A percentile compares a stretch with the other conserved stretches of the same genome.
phyloP scores from a whole-genome alignment of 2,329 filamentous ascomycete species.

The Verticillium isaacii region DNA sequence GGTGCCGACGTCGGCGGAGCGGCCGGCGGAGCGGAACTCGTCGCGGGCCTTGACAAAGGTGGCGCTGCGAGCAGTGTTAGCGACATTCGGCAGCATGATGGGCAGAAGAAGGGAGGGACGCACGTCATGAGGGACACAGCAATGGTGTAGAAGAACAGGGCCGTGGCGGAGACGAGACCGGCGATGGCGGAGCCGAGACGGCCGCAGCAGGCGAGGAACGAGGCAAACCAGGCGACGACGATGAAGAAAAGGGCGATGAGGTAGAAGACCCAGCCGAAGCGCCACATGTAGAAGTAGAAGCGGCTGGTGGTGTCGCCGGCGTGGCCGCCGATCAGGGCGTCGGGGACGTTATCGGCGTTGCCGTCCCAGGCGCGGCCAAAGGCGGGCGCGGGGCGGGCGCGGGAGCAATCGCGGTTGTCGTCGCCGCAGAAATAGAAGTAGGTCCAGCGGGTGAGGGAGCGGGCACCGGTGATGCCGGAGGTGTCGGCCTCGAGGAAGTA shows the following conservation, averaged over 20 bases:
- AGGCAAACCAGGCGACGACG: slow-evolving; percentile 60
- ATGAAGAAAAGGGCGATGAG: slow-evolving; percentile 80
- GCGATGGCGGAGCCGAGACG: slow-evolving; percentile 66
- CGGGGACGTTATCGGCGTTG: slow-evolving; percentile 37
- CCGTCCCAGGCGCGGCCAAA: slow-evolving; percentile 66
- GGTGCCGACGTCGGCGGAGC: slow-evolving; percentile 55
- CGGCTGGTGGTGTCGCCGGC: slow-evolving; percentile 49
- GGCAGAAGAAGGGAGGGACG: not conserved
- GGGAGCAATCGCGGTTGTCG: slow-evolving; percentile 60
- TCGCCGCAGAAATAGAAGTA: slow-evolving; percentile 79
- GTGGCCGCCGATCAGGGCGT: slow-evolving; percentile 43
- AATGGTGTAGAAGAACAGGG: slow-evolving; percentile 65
- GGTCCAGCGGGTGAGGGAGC: slow-evolving; percentile 74
- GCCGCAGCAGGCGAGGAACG: slow-evolving; percentile 65
- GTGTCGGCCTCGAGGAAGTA: slow-evolving; percentile 86
- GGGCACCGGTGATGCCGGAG: slow-evolving; percentile 63
- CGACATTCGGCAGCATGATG: not conserved
- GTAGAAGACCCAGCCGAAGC: slow-evolving; percentile 91
- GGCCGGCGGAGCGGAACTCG: slow-evolving; percentile 52
- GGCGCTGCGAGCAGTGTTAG: slow-evolving; percentile 27
- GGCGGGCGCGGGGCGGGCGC: slow-evolving; percentile 57
- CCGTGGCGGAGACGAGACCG: slow-evolving; percentile 50
- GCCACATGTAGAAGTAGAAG: slow-evolving; percentile 76
- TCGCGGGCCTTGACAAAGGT: slow-evolving; percentile 67
- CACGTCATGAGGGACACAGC: slow-evolving; percentile 75